phyloP scores from a whole-genome alignment of 768 basidiomycete genomes.

The Pisolithus orientalis region DNA sequence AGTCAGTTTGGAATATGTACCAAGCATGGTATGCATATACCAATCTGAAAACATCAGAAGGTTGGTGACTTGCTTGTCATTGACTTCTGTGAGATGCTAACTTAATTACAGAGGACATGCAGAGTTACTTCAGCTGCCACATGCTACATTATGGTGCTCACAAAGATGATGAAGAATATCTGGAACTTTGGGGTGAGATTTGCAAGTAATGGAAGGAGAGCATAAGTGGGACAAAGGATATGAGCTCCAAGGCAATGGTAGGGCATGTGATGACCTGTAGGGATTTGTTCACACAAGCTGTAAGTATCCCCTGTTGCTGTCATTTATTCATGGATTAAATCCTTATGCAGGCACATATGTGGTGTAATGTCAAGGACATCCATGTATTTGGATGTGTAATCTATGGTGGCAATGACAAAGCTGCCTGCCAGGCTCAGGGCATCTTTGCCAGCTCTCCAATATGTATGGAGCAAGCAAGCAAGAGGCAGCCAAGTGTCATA shows the following conservation, averaged over 20 bases:
- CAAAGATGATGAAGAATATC: not conserved
- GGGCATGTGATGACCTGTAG: no score
- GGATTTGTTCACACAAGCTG: no score
- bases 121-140: not conserved
- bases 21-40: constrained; percentile 1
- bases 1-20: constrained; percentile 1
- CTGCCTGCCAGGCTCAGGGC: no score
- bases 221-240: no score
- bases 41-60: not conserved
- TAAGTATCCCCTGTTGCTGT: not conserved
- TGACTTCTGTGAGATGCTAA: not conserved
- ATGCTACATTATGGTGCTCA: not conserved
- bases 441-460: not conserved
- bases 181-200: not conserved
- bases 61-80: not conserved
- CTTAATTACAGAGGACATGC: not conserved
- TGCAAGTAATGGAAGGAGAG: no score
- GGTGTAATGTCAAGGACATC: not conserved
- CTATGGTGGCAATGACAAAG: not conserved
- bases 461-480: not conserved
- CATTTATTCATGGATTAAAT: not conserved
- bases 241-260: no score
- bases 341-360: not conserved
- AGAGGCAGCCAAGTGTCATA: not conserved
- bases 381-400: not conserved